Evolutionary conservation across 1,284 basidiomycete species (phyloP).

Genomic region (Pyrrhoderma lamaoense): DNA sequence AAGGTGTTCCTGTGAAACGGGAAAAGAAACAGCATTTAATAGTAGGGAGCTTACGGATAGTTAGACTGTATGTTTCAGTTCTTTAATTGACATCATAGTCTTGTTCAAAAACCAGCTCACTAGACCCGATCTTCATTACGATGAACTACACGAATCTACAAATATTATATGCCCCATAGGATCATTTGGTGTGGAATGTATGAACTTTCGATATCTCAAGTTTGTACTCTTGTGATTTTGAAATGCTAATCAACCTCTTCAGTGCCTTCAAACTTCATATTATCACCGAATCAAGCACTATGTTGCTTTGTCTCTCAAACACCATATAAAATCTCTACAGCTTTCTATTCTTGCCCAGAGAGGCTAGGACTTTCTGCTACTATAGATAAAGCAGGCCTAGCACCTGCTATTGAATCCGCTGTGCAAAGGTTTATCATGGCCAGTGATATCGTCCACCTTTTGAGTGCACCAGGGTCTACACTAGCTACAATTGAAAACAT

Average conservation of each 20-base stretch:
- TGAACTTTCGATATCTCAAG: conserved; percentile 24
- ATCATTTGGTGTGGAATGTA: conserved; percentile 42
- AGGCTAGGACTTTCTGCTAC: too few relatives aligned
- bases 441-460: conserved; percentile 24
- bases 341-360: too few relatives aligned
- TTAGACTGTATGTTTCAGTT: conserved; percentile 45
- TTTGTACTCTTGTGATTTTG: too few relatives aligned
- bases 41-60: conserved; percentile 43
- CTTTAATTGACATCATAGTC: not conserved
- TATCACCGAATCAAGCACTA: conserved; percentile 53
- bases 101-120: not conserved
- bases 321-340: not conserved
- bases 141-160: conserved; percentile 43
- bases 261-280: conserved; percentile 21
- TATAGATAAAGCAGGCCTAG: too few relatives aligned
- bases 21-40: conserved; percentile 31
- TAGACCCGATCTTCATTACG: conserved; percentile 48
- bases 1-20: conserved; percentile 24
- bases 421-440: too few relatives aligned
- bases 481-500: conserved; percentile 19
- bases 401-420: too few relatives aligned
- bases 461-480: conserved; percentile 17
- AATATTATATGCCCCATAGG: conserved; percentile 37
- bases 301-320: conserved; percentile 42
- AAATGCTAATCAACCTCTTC: not conserved